These are phyloP conservation scores for Cladophialophora chaetospira DNA, from an alignment of 2,329 filamentous ascomycete genomes.

Conservation along the genomic window DNA sequence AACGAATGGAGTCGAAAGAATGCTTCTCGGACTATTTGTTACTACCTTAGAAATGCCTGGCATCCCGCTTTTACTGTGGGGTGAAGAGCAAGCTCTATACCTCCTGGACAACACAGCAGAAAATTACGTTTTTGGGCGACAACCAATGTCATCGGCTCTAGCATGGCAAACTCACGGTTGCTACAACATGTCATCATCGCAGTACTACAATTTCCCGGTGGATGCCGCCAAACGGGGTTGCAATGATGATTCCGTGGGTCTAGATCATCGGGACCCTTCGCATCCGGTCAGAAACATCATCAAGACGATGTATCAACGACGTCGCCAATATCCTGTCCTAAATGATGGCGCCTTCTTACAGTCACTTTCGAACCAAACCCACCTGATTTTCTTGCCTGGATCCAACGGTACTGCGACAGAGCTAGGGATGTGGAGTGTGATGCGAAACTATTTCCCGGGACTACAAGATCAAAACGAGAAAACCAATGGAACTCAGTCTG, in stretches of 20 bases:
- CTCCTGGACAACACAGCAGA: slow-evolving; percentile 64
- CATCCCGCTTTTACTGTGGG: slow-evolving; percentile 63
- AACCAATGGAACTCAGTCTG: slow-evolving; percentile 42
- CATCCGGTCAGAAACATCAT: slow-evolving; percentile 63
- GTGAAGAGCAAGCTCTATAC: slow-evolving; percentile 68
- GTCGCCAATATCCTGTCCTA: slow-evolving; percentile 57
- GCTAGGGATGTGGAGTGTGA: slow-evolving; percentile 62
- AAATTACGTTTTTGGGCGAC: slow-evolving; percentile 67
- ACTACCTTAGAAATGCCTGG: slow-evolving; percentile 63
- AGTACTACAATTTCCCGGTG: slow-evolving; percentile 62
- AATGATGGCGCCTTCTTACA: slow-evolving; percentile 61
- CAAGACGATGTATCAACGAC: slow-evolving; percentile 63
- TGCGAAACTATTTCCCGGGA: slow-evolving; percentile 53
- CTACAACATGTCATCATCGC: slow-evolving; percentile 58
- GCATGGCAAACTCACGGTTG: slow-evolving; percentile 69
- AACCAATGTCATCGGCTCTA: slow-evolving; percentile 61
- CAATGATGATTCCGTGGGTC: slow-evolving; percentile 47
- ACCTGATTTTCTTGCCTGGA: slow-evolving; percentile 54
- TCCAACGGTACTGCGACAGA: slow-evolving; percentile 57
- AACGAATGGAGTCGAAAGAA: slow-evolving; percentile 58
- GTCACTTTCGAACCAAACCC: slow-evolving; percentile 60
- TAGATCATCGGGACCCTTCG: slow-evolving; percentile 65
- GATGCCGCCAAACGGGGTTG: slow-evolving; percentile 58
- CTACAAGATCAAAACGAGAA: slow-evolving; percentile 52
- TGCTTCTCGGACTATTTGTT: slow-evolving; percentile 60